Percentiles rank a stretch among this genome's conserved stretches.
These are phyloP conservation scores for Amborella trichopoda DNA, from an alignment of 164 flowering plant genomes.

Conservation along the genomic window DNA sequence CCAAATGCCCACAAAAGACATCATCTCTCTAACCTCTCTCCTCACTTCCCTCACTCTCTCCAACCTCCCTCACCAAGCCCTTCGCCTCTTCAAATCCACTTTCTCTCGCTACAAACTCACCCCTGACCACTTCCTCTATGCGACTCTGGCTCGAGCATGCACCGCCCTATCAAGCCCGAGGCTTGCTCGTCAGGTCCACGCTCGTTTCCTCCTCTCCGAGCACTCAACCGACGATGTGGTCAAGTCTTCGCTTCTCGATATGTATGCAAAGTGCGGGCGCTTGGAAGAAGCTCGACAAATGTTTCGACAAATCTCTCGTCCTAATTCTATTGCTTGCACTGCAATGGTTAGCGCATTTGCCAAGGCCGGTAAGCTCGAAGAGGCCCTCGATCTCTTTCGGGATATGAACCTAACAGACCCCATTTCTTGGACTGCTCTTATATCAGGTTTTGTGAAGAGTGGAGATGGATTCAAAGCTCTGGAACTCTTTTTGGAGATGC, in stretches of 20 bases:
- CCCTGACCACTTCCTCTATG: conserved; percentile 56
- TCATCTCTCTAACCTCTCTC: conserved; percentile 58
- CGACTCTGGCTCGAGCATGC: conserved; percentile 55
- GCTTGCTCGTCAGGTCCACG: conserved; percentile 67
- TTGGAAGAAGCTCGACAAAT: conserved; percentile 35
- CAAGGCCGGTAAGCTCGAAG: conserved; percentile 29
- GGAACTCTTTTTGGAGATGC: conserved; percentile 38
- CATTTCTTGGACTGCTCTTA: conserved; percentile 70
- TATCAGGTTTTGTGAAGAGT: conserved; percentile 69
- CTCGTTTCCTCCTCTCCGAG: conserved; percentile 30
- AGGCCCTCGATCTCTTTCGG: conserved; percentile 47
- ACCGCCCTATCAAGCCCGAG: conserved; percentile 20
- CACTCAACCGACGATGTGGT: conserved; percentile 51
- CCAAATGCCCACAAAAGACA: conserved; percentile 57
- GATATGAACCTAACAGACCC: conserved; percentile 27
- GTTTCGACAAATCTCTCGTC: conserved; percentile 35
- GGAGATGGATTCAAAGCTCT: conserved; percentile 38
- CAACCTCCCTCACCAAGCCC: conserved; percentile 21
- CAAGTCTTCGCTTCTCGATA: conserved; percentile 68
- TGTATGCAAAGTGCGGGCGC: conserved; percentile 71
- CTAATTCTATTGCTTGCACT: conserved; percentile 50
- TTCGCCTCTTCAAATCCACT: conserved; percentile 33
- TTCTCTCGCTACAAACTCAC: conserved; percentile 20
- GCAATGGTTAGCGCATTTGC: conserved; percentile 76
- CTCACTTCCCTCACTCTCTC: conserved; percentile 55